These are phyloP conservation scores for Pisolithus thermaeus DNA, from an alignment of 1,284 basidiomycete species.

Conservation along the genomic window DNA sequence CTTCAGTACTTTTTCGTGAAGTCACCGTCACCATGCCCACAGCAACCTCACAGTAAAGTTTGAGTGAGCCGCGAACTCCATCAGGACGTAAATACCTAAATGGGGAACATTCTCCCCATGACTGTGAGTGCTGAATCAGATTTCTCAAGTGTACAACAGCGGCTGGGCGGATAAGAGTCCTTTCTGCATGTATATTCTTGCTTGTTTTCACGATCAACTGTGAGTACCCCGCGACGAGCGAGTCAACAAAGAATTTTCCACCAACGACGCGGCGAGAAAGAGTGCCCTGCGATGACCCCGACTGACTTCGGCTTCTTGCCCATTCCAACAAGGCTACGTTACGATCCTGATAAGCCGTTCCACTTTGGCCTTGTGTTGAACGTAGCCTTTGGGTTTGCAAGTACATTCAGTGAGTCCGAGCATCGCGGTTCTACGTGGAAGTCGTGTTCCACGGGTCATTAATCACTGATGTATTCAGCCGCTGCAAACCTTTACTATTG, in stretches of 20 bases:
- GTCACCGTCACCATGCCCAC: too few species aligned
- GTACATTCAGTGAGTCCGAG: constrained; percentile 42
- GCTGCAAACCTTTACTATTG: constrained; percentile 69
- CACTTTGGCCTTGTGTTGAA: constrained; percentile 61
- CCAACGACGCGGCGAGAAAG: background rate
- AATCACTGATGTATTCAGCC: constrained; percentile 24
- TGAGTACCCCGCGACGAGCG: background rate
- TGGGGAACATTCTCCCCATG: background rate
- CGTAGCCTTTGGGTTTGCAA: constrained; percentile 59
- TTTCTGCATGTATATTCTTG: background rate
- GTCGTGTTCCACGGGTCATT: constrained; percentile 6
- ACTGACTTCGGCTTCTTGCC: constrained; percentile 60
- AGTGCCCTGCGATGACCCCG: background rate
- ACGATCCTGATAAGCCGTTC: constrained; percentile 52
- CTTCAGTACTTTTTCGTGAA: too few species aligned
- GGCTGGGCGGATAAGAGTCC: background rate
- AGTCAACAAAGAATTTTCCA: background rate
- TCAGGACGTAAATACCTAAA: background rate
- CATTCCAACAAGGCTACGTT: constrained; percentile 56
- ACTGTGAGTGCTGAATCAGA: background rate
- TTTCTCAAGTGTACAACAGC: background rate
- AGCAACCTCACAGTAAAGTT: too few species aligned
- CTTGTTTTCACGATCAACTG: background rate
- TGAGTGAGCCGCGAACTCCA: too few species aligned
- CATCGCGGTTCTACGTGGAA: constrained; percentile 12